Evolutionary conservation across 1,284 basidiomycete genomes (phyloP).

Genomic region (Neonothopanus nambi): DNA sequence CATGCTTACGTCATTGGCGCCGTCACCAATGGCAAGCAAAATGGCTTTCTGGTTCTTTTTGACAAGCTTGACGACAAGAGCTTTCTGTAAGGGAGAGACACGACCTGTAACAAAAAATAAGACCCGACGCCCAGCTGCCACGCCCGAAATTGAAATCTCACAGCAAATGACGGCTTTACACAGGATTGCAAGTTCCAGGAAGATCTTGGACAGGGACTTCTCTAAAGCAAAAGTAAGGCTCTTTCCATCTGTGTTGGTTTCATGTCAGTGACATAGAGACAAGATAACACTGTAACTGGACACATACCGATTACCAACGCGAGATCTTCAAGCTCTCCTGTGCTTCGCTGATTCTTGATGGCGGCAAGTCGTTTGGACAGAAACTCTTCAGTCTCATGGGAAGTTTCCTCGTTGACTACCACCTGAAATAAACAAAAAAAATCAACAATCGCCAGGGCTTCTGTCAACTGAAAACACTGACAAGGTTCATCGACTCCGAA

Average conservation of each 20-base stretch:
- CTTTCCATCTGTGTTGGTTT: conserved; percentile 77
- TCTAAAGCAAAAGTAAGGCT: conserved; percentile 92
- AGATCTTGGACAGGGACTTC: conserved; percentile 86
- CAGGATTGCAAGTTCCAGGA: conserved; percentile 95
- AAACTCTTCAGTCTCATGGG: conserved; percentile 83
- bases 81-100: conserved; percentile 97
- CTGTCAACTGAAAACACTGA: conserved; percentile 39
- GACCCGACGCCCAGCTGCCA: neutral
- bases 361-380: conserved; percentile 87
- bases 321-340: conserved; percentile 92
- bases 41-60: conserved; percentile 95
- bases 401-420: conserved; percentile 90
- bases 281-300: conserved; percentile 10
- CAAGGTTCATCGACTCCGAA: conserved; percentile 98
- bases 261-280: neutral
- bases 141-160: conserved; percentile 38
- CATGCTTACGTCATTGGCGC: conserved; percentile 97
- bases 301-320: conserved; percentile 88
- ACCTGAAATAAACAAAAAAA: conserved; percentile 59
- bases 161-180: conserved; percentile 99
- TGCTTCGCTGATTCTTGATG: conserved; percentile 89
- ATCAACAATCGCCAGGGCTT: conserved; percentile 2
- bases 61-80: conserved; percentile 96
- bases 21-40: conserved; percentile 94
- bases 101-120: conserved; percentile 59